These are phyloP conservation scores for Hymenoscyphus fraxineus DNA, from an alignment of 2,329 filamentous ascomycete genomes.

Conservation along the genomic window DNA sequence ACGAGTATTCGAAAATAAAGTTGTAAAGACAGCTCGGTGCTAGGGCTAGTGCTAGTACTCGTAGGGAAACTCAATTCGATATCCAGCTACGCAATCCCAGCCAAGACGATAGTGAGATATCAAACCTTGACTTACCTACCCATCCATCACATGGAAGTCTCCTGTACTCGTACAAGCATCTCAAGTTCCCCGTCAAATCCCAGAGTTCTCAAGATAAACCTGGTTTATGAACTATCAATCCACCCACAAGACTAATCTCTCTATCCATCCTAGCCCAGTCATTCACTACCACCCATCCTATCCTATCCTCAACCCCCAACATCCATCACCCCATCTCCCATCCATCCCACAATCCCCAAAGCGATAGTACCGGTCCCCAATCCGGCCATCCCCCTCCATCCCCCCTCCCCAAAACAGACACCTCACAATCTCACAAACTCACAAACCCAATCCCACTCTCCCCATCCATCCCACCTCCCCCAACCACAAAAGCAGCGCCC, in stretches of 20 bases:
- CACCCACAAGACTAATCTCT: too few relatives aligned
- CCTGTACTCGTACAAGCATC: too few relatives aligned
- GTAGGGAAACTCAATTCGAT: neutral
- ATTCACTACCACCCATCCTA: too few relatives aligned
- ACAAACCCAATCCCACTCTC: neutral
- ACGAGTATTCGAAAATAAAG: neutral
- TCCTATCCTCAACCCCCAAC: too few relatives aligned
- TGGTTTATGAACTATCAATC: too few relatives aligned
- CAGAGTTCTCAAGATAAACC: neutral
- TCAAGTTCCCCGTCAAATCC: neutral
- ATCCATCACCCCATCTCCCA: neutral
- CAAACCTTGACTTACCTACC: neutral
- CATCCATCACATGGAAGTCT: too few relatives aligned
- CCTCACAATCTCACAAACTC: neutral
- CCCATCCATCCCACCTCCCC: neutral
- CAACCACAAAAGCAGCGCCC: neutral
- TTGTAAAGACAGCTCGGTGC: neutral
- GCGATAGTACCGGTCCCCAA: neutral
- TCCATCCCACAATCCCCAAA: neutral
- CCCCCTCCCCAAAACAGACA: neutral
- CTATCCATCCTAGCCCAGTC: too few relatives aligned
- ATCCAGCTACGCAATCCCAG: neutral
- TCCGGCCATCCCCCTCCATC: neutral
- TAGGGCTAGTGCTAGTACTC: too few relatives aligned
- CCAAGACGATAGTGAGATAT: neutral